A percentile compares a stretch with the other conserved stretches of the same genome.
Conservation (phyloP, 768 basidiomycete genomes). For the Guyanaporus albipodus region DNA sequence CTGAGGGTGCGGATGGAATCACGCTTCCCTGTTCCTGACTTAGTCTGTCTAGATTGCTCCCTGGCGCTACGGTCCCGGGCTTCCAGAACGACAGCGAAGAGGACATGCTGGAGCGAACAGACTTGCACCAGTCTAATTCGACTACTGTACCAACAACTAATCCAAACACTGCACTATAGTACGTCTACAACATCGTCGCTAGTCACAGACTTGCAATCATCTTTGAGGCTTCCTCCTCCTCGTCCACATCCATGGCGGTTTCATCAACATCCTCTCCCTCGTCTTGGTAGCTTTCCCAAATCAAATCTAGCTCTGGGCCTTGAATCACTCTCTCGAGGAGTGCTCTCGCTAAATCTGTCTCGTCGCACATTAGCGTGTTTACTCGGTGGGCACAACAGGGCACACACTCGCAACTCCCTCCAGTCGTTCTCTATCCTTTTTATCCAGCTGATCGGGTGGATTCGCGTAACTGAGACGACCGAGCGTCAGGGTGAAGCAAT, state of each 20-base stretch:
- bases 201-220: constrained; percentile 17
- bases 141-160: too few species aligned
- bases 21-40: constrained; percentile 72
- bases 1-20: constrained; percentile 58
- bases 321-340: constrained; percentile 66
- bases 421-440: constrained; percentile 37
- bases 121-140: too few species aligned
- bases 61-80: constrained; percentile 80
- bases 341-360: constrained; percentile 54
- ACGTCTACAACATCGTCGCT: too few species aligned
- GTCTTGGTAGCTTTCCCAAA: constrained; percentile 58
- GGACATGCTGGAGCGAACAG: too few species aligned
- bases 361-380: constrained; percentile 4
- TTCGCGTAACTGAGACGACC: constrained; percentile 72
- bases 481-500: constrained; percentile 74
- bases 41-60: constrained; percentile 82
- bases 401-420: constrained; percentile 47
- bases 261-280: constrained; percentile 40
- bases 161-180: too few species aligned
- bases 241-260: constrained; percentile 47
- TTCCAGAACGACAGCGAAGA: constrained; percentile 78
- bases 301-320: constrained; percentile 64
- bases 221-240: constrained; percentile 42
- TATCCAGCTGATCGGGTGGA: constrained; percentile 55
- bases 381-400: background rate